A percentile compares a stretch with the other conserved stretches of the same genome.
phyloP scores from a whole-genome alignment of 352 stramenopile species.

The Saprolegnia diclina region DNA sequence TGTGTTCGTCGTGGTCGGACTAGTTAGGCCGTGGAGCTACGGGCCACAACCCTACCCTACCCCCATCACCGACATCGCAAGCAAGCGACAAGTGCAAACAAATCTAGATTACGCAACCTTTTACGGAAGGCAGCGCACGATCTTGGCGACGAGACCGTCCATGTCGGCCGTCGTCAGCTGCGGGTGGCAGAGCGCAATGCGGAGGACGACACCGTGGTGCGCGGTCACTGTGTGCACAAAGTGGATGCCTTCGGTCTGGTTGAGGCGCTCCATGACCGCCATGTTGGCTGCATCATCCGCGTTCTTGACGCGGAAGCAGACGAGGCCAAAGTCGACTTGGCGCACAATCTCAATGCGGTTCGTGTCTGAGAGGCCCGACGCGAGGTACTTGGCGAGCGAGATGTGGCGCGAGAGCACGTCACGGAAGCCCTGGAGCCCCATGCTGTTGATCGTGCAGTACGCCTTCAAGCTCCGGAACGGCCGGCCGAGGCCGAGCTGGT shows the following conservation, averaged over 20 bases:
- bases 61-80: too few species aligned
- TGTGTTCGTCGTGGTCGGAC: too few species aligned
- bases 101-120: too few species aligned
- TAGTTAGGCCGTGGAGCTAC: too few species aligned
- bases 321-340: conserved; percentile 22
- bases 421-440: conserved; percentile 51
- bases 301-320: conserved; percentile 20
- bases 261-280: conserved; percentile 7
- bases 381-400: conserved; percentile 39
- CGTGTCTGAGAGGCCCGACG: conserved; percentile 19
- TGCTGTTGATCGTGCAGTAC: conserved; percentile 62
- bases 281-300: conserved; percentile 8
- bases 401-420: conserved; percentile 50
- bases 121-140: conserved; percentile 15
- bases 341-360: conserved; percentile 21
- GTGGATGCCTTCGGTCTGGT: conserved; percentile 9
- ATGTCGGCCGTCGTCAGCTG: conserved; percentile 14
- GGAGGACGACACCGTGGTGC: conserved; percentile 18
- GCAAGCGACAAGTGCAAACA: too few species aligned
- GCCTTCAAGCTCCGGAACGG: conserved; percentile 68
- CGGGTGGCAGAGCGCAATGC: conserved; percentile 13
- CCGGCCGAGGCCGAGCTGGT: conserved; percentile 62
- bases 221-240: conserved; percentile 21
- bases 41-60: too few species aligned
- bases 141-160: conserved; percentile 19